A percentile compares a stretch with the other conserved stretches of the same genome.
These are phyloP conservation scores for Pittosporum tobira DNA, from an alignment of 129 eudicot genomes.

Conservation along the genomic window DNA sequence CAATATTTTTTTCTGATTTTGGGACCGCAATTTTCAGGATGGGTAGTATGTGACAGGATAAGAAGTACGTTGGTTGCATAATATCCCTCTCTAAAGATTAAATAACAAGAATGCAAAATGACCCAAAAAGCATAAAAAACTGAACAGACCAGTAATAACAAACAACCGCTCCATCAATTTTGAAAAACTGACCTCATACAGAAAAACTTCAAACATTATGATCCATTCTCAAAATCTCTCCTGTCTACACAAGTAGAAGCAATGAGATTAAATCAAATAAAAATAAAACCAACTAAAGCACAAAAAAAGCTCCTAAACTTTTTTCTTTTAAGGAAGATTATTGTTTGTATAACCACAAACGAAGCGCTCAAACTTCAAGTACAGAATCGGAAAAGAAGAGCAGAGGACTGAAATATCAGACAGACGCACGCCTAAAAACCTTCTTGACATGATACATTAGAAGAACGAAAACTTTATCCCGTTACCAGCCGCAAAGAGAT, in stretches of 20 bases:
- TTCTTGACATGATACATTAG: slow-evolving; percentile 13
- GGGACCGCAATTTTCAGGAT: too few species aligned
- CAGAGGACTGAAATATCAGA: slow-evolving; percentile 16
- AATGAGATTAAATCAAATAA: slow-evolving; percentile 12
- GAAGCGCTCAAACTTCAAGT: slow-evolving; percentile 24
- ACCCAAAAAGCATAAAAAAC: too few species aligned
- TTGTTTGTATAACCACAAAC: slow-evolving; percentile 30
- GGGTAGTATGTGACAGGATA: too few species aligned
- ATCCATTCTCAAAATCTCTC: slow-evolving; percentile 22
- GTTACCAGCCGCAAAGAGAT: slow-evolving; percentile 59
- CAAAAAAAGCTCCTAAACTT: slow-evolving; percentile 18
- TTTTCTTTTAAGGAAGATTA: slow-evolving; percentile 24
- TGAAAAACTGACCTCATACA: slow-evolving; percentile 31
- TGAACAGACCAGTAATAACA: too few species aligned
- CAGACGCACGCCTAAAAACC: slow-evolving; percentile 11
- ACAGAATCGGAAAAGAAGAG: background rate
- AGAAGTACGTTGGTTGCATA: too few species aligned
- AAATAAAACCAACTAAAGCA: slow-evolving; percentile 13
- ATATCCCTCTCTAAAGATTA: too few species aligned
- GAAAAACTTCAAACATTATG: slow-evolving; percentile 33
- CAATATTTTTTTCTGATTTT: too few species aligned
- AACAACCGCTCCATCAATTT: slow-evolving; percentile 28
- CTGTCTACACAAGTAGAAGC: slow-evolving; percentile 16
- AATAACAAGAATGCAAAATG: too few species aligned
- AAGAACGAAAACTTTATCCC: slow-evolving; percentile 61